Percentiles rank a stretch among this genome's conserved stretches.
These are phyloP conservation scores for Podaxis rugospora DNA, from an alignment of 768 basidiomycete species.

Conservation along the genomic window DNA sequence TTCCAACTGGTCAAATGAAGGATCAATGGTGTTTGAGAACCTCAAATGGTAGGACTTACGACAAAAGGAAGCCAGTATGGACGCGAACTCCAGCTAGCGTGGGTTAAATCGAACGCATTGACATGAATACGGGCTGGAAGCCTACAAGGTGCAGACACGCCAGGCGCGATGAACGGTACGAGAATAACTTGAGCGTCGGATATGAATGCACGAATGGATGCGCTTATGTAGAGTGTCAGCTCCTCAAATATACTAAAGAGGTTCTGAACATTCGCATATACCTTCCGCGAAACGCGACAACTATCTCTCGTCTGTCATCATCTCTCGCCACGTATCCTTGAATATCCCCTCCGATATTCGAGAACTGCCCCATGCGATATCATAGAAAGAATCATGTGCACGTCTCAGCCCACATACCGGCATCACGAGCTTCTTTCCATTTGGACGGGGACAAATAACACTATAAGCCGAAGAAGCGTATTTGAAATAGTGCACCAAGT, in stretches of 20 bases:
- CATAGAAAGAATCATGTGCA: background rate
- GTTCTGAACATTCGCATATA: constrained; percentile 14
- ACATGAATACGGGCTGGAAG: background rate
- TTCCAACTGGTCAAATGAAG: constrained; percentile 38
- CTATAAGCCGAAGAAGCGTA: constrained; percentile 50
- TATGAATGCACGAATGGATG: constrained; percentile 36
- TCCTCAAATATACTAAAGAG: background rate
- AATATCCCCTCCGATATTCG: constrained; percentile 36
- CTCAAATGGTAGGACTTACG: constrained; percentile 25
- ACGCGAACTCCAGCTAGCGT: constrained; percentile 34
- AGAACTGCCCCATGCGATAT: constrained; percentile 28
- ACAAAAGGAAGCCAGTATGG: constrained; percentile 47
- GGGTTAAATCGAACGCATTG: background rate
- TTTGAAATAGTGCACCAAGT: constrained; percentile 50
- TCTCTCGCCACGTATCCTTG: constrained; percentile 51
- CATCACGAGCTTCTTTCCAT: constrained; percentile 37
- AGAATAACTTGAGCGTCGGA: constrained; percentile 38
- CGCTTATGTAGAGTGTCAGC: constrained; percentile 20
- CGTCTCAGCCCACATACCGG: constrained; percentile 23
- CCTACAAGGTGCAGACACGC: constrained; percentile 37
- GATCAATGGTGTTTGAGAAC: background rate
- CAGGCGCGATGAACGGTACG: constrained; percentile 40
- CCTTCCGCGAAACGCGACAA: constrained; percentile 50
- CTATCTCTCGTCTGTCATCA: constrained; percentile 38
- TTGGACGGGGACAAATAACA: constrained; percentile 41